Conservation (phyloP, 2,329 filamentous ascomycete species). For the Torrubiellomyces zombiae region DNA sequence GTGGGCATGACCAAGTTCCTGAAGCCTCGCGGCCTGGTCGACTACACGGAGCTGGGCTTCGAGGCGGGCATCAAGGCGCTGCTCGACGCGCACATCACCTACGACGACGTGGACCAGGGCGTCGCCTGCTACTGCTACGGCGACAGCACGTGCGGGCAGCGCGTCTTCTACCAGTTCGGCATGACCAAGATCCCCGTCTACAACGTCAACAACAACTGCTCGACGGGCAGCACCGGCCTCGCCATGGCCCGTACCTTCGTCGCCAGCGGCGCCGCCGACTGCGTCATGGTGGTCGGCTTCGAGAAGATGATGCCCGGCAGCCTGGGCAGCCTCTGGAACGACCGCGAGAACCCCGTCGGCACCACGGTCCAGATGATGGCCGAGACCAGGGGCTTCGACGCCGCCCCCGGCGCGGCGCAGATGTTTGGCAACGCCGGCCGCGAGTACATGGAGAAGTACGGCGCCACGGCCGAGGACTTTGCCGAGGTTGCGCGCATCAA, state of each 20-base stretch:
- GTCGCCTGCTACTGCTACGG: constrained; percentile 98
- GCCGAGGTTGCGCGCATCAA: constrained; percentile 88
- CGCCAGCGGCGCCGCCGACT: constrained; percentile 65
- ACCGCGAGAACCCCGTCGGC: constrained; percentile 64
- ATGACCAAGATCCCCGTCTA: constrained; percentile 93
- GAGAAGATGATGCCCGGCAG: constrained; percentile 97
- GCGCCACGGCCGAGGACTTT: constrained; percentile 72
- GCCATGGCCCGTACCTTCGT: constrained; percentile 71
- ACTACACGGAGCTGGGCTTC: constrained; percentile 88
- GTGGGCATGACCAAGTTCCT: constrained; percentile 99
- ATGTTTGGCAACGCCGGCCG: constrained; percentile 88
- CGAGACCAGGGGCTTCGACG: constrained; percentile 62
- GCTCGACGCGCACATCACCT: constrained; percentile 75
- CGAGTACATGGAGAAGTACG: constrained; percentile 94
- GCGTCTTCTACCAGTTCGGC: constrained; percentile 97
- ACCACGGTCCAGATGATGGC: constrained; percentile 65
- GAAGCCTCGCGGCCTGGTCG: constrained; percentile 84
- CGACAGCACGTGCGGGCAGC: constrained; percentile 85
- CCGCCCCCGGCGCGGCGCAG: constrained; percentile 74
- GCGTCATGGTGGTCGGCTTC: constrained; percentile 82
- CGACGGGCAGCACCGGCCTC: constrained; percentile 82
- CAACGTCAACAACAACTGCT: constrained; percentile 99
- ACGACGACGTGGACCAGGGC: constrained; percentile 89
- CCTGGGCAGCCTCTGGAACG: constrained; percentile 68
- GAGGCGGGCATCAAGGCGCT: constrained; percentile 83